Evolutionary conservation across 2,329 filamentous ascomycete genomes (phyloP).

Genomic region (Ceratocystiopsis minuta): DNA sequence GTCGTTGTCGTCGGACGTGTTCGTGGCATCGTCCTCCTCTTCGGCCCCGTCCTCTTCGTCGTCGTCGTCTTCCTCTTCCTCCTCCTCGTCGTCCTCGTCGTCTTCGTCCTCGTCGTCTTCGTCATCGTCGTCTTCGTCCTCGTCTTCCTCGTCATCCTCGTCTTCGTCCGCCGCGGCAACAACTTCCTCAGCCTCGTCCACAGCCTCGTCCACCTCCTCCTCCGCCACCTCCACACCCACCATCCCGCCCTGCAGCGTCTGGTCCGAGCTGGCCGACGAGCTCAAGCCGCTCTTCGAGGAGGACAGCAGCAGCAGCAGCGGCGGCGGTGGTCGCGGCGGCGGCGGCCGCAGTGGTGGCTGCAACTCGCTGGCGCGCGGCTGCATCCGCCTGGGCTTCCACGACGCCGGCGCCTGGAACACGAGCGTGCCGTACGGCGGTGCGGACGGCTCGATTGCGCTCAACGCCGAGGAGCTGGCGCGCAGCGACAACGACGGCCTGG

Average conservation of each 20-base stretch:
- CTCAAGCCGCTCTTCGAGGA: conserved; percentile 17
- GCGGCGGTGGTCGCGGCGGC: conserved; percentile 24
- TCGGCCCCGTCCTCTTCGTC: background rate
- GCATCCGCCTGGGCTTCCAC: conserved; percentile 28
- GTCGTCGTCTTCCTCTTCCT: background rate
- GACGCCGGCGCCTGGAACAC: conserved; percentile 25
- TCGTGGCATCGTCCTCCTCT: background rate
- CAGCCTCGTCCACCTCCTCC: background rate
- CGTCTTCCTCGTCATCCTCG: background rate
- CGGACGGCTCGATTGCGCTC: conserved; percentile 26
- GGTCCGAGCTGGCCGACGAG: conserved; percentile 19
- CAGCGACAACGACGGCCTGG: conserved; percentile 25
- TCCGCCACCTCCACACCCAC: conserved; percentile 3
- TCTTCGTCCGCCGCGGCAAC: background rate
- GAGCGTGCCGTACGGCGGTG: conserved; percentile 20
- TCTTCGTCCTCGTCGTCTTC: background rate
- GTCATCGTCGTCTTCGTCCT: background rate
- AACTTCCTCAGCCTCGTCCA: background rate
- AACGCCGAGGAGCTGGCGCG: conserved; percentile 20
- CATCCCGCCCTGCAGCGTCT: conserved; percentile 15
- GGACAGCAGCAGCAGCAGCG: conserved; percentile 17
- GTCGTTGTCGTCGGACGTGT: background rate
- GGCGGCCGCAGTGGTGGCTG: conserved; percentile 23
- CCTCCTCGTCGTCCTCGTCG: background rate
- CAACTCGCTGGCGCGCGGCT: conserved; percentile 22